These are phyloP conservation scores for Salix udensis DNA, from an alignment of 345 rosid genomes.

Conservation along the genomic window DNA sequence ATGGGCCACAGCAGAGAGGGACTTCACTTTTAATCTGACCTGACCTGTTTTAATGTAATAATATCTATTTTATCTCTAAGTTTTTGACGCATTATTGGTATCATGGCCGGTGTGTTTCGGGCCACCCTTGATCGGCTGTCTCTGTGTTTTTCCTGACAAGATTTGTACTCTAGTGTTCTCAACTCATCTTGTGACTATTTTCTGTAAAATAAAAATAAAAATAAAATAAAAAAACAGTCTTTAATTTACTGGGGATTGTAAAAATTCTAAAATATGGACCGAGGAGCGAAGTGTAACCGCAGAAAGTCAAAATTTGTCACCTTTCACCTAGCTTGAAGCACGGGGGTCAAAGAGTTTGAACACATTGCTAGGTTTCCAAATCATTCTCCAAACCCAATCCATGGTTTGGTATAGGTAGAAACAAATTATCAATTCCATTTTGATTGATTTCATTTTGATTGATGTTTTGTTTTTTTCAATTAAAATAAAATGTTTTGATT, in stretches of 20 bases:
- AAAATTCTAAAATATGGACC: neutral
- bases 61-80: neutral
- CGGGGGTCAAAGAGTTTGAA: neutral
- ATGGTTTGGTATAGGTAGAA: neutral
- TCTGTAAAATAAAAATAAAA: neutral
- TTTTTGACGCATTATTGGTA: neutral
- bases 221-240: neutral
- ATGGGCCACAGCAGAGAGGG: constrained; percentile 11
- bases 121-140: neutral
- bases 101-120: neutral
- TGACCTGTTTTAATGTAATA: neutral
- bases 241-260: neutral
- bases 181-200: neutral
- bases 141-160: neutral
- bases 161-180: neutral
- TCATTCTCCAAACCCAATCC: neutral
- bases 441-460: no score
- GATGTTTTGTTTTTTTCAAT: no score
- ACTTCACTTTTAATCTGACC: neutral
- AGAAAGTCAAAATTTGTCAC: neutral
- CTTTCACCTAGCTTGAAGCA: neutral
- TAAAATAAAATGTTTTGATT: no score
- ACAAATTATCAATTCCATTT: no score
- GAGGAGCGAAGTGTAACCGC: neutral
- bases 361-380: neutral